These are phyloP conservation scores for Thyridium curvatum DNA, from an alignment of 2,329 filamentous ascomycete genomes.

Conservation along the genomic window DNA sequence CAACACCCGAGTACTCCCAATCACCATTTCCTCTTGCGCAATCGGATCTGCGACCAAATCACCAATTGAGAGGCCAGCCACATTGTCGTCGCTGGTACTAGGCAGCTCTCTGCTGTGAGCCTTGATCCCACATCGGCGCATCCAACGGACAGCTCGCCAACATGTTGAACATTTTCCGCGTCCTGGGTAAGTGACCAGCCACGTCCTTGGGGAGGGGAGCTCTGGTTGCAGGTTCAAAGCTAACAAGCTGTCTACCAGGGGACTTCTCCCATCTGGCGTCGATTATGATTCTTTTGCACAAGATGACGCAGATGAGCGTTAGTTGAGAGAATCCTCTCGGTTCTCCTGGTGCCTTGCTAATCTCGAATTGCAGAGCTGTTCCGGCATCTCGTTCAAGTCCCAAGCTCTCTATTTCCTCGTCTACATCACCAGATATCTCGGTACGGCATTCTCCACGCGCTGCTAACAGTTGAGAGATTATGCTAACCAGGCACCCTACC, in stretches of 20 bases:
- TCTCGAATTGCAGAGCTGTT: constrained; percentile 69
- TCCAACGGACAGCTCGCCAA: constrained; percentile 5
- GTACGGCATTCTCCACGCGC: constrained; percentile 33
- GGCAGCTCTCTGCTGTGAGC: too few species aligned
- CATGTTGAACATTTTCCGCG: constrained; percentile 54
- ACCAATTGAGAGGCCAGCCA: not conserved
- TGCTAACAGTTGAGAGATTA: constrained; percentile 2
- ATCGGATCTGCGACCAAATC: not conserved
- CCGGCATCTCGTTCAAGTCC: constrained; percentile 97
- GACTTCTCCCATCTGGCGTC: constrained; percentile 94
- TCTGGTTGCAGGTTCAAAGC: constrained; percentile 5
- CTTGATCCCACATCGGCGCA: too few species aligned
- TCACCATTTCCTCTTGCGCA: too few species aligned
- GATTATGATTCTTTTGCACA: constrained; percentile 90
- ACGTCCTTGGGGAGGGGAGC: constrained; percentile 5
- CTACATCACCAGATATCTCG: constrained; percentile 88
- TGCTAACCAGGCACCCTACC: constrained; percentile 1
- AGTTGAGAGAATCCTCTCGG: constrained; percentile 19
- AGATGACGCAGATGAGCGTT: constrained; percentile 92
- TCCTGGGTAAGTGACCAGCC: constrained; percentile 38
- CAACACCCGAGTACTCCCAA: too few species aligned
- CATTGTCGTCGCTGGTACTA: not conserved
- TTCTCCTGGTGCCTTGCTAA: constrained; percentile 6
- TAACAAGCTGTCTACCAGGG: constrained; percentile 42
- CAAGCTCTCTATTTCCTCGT: constrained; percentile 92